These are phyloP conservation scores for Xylaria sp. DNA, from an alignment of 2,329 filamentous ascomycete species.

Conservation along the genomic window DNA sequence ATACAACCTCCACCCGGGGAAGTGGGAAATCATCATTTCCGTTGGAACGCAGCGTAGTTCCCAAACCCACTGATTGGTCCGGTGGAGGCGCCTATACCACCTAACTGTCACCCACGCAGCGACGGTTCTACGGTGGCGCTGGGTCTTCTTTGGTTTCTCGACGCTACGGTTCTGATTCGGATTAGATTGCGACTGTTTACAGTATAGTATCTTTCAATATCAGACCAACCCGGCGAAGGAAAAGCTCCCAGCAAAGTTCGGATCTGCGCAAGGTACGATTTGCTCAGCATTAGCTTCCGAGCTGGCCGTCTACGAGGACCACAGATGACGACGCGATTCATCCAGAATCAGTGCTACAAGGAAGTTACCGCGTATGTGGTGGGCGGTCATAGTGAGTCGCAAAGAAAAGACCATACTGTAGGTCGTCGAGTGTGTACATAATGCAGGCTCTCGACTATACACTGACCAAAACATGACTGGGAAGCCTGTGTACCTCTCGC, in stretches of 20 bases:
- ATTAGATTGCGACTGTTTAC: conserved; percentile 3
- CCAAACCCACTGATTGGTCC: conserved; percentile 14
- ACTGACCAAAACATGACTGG: background rate
- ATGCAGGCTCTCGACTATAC: background rate
- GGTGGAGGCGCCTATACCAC: background rate
- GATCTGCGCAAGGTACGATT: conserved; percentile 12
- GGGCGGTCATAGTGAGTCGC: background rate
- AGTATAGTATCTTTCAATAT: background rate
- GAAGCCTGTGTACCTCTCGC: background rate
- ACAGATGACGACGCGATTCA: conserved; percentile 9
- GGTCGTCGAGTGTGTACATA: background rate
- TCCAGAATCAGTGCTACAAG: background rate
- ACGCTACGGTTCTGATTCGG: background rate
- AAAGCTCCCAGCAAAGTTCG: conserved; percentile 3
- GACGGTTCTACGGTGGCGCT: background rate
- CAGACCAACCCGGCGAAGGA: background rate
- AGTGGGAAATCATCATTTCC: conserved; percentile 17
- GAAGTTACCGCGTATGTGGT: background rate
- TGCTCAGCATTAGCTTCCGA: background rate
- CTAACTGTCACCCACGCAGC: background rate
- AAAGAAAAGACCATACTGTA: background rate
- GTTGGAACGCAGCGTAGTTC: background rate
- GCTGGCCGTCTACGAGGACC: background rate
- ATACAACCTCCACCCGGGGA: conserved; percentile 24
- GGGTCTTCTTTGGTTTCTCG: background rate